phyloP scores from a whole-genome alignment of 78 protist genomes.

The Dictyostelium discoideum region DNA sequence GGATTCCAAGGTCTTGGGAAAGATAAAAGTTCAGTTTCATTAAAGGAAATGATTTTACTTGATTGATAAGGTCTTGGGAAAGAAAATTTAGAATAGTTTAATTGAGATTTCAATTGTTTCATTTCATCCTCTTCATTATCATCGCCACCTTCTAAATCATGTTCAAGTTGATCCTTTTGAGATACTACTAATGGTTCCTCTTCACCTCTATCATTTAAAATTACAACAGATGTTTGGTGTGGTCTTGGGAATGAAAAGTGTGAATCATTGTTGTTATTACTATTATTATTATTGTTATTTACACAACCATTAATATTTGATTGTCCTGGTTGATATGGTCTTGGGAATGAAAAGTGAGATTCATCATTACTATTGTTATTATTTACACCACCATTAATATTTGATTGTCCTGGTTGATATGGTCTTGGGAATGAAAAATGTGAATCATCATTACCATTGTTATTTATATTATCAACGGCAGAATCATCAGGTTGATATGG shows the following conservation, averaged over 20 bases:
- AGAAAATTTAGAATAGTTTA: constrained; percentile 7
- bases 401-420: background rate
- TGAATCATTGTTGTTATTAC: background rate
- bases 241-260: constrained; percentile 1
- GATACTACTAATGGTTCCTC: background rate
- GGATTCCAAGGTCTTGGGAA: constrained; percentile 69
- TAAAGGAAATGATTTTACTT: constrained; percentile 29
- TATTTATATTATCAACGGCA: background rate
- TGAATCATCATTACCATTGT: background rate
- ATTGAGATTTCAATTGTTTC: background rate
- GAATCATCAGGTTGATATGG: background rate
- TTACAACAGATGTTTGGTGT: background rate
- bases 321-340: constrained; percentile 44
- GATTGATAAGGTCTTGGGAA: constrained; percentile 51
- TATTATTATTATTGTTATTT: background rate
- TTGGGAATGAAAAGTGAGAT: constrained; percentile 59
- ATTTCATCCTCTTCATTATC: background rate
- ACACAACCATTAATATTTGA: background rate
- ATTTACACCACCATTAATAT: background rate
- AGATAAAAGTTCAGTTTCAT: constrained; percentile 48
- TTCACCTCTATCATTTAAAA: background rate
- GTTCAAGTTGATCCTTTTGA: constrained; percentile 7
- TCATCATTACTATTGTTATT: background rate
- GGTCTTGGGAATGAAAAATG: constrained; percentile 61
- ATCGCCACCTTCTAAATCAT: background rate